These are phyloP conservation scores for Eimeria falciformis DNA, from an alignment of 169 alveolate genomes.

Conservation along the genomic window DNA sequence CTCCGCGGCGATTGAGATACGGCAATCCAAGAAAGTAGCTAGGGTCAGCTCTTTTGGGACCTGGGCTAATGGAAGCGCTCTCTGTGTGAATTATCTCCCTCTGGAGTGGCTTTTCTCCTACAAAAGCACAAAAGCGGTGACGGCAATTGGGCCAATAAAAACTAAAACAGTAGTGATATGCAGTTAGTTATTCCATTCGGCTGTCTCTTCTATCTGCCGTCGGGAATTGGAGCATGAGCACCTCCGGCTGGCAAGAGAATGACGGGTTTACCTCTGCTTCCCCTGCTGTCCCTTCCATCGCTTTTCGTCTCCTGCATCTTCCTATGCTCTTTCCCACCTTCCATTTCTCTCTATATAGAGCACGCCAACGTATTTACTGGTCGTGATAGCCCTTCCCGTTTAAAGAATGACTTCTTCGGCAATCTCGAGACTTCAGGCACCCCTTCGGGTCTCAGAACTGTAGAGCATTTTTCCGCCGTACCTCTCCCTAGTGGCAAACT, in stretches of 20 bases:
- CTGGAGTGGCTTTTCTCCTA: too few species aligned
- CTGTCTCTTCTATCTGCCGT: too few species aligned
- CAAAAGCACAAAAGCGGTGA: too few species aligned
- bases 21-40: too few species aligned
- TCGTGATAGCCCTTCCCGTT: conserved; percentile 33
- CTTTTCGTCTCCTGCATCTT: not conserved
- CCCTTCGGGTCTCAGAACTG: conserved; percentile 19
- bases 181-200: too few species aligned
- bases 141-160: too few species aligned
- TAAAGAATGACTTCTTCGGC: conserved; percentile 37
- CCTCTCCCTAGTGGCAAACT: conserved; percentile 50
- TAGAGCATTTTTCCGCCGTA: conserved; percentile 35
- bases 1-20: too few species aligned
- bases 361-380: conserved; percentile 3
- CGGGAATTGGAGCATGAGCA: too few species aligned
- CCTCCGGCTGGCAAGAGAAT: not conserved
- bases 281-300: not conserved
- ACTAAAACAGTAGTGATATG: too few species aligned
- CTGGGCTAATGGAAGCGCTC: too few species aligned
- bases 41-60: too few species aligned
- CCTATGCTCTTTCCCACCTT: not conserved
- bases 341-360: conserved; percentile 25
- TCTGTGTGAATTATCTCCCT: too few species aligned
- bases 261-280: not conserved
- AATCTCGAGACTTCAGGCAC: not conserved